A percentile compares a stretch with the other conserved stretches of the same genome.
Conservation (phyloP, 2,329 filamentous ascomycete genomes). For the Sclerotinia subarctica region DNA sequence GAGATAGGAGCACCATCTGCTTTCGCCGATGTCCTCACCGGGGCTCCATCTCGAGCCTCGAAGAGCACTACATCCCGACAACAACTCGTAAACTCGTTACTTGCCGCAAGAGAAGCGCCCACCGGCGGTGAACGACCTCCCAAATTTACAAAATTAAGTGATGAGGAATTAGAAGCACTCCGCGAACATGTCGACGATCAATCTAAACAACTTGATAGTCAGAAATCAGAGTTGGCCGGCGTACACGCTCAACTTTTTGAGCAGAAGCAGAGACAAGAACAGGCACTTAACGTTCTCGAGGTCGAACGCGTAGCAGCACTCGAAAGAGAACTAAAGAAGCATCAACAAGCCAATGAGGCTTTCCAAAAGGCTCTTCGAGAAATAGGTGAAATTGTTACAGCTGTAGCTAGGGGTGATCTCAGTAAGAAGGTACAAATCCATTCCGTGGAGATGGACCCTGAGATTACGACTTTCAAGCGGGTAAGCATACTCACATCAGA, state of each 20-base stretch:
- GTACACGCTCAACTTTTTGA: conserved; percentile 82
- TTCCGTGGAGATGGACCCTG: conserved; percentile 93
- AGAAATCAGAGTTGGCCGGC: conserved; percentile 79
- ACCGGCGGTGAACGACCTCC: conserved; percentile 34
- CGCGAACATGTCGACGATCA: conserved; percentile 91
- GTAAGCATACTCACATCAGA: conserved; percentile 46
- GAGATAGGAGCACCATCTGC: conserved; percentile 67
- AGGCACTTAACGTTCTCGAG: conserved; percentile 78
- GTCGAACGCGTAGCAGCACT: conserved; percentile 83
- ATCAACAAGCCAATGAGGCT: conserved; percentile 96
- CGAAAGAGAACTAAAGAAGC: conserved; percentile 92
- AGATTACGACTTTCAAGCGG: conserved; percentile 96
- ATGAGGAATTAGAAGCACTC: conserved; percentile 80
- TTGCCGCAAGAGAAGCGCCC: conserved; percentile 33
- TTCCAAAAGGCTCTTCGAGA: conserved; percentile 97
- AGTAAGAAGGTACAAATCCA: conserved; percentile 97
- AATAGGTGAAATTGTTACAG: conserved; percentile 95
- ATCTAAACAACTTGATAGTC: conserved; percentile 86
- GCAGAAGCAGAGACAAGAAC: conserved; percentile 81
- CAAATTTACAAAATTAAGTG: conserved; percentile 53
- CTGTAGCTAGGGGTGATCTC: conserved; percentile 89
- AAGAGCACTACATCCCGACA: conserved; percentile 39
- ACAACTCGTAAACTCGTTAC: conserved; percentile 41
- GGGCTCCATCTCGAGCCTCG: conserved; percentile 37
- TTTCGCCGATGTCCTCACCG: conserved; percentile 52